Base-by-base conservation (phyloP, 1,139 yeast species). In the Suhomyces maxii region DNA sequence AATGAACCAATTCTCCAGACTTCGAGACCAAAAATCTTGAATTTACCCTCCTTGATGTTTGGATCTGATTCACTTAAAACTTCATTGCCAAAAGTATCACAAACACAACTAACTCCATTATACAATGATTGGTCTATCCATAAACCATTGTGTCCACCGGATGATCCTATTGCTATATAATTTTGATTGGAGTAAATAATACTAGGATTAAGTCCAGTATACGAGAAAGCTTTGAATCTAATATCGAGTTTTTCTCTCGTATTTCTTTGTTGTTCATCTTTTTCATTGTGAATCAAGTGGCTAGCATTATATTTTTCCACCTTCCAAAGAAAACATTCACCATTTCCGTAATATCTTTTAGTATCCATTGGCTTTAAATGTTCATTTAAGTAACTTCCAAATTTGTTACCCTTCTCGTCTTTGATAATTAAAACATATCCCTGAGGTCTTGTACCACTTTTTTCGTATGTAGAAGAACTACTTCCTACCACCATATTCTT, bases 271-370 rank as follows among this genome's bases (percentile, higher is more conserved):
- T 40, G 40, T 8, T 14, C 14, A 7, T 34, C n/a, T 9, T 26
- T 32, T 28, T 40, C 26, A 11, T 49, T 37, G 45, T 61, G 59
- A 38, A 45, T 44, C 26, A 59, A 45, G 37, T 55, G 54, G 18
- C 51, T 45, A 18, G 60, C 62, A 38, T 59, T 59, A 43, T 52
- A 59, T 44, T 50, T 55, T 43, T 82, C 86, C 34, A 77, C 61
- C 57, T 86, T 88, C 97, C 97, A 93, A 33, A 93, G 73, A 58
- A 91, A 90, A 59, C 98, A 89, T 64, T 93, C 97, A 1, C 98
- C 97, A 64, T 90, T 91, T 2, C 99, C 99, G 57, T 84, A 87
- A 66, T 84, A 93, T 48, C 90, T 74, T 58, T 80, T 79, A 42
- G 82, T 83, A 41, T 85, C 90, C 55, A 84, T 76, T 5, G 90